These are phyloP conservation scores for Thozetella sp. DNA, from an alignment of 495 filamentous ascomycete genomes.

Conservation along the genomic window DNA sequence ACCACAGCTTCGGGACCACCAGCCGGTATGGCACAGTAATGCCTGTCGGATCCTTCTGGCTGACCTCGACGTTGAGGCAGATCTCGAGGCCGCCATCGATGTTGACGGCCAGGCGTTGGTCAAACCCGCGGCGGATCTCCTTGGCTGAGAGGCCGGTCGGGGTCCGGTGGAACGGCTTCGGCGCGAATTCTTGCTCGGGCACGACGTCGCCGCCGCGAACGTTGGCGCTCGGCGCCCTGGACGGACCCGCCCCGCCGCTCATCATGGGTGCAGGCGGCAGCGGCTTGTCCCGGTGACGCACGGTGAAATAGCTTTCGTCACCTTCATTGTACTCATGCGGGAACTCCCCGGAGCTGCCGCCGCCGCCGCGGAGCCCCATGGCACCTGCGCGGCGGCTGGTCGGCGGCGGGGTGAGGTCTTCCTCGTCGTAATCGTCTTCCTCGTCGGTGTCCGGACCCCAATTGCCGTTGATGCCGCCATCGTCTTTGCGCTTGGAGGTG, in stretches of 20 bases:
- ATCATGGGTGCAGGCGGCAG: slow-evolving; percentile 17
- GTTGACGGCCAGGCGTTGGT: slow-evolving; percentile 48
- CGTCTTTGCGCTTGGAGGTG: slow-evolving; percentile 44
- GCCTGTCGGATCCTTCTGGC: slow-evolving; percentile 81
- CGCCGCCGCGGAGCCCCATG: slow-evolving; percentile 35
- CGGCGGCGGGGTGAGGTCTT: slow-evolving; percentile 9
- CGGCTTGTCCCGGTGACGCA: slow-evolving; percentile 23
- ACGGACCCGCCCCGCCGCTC: slow-evolving; percentile 12
- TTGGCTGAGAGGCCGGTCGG: slow-evolving; percentile 71
- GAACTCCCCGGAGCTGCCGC: slow-evolving; percentile 23
- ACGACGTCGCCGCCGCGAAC: slow-evolving; percentile 10
- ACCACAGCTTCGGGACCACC: slow-evolving; percentile 76
- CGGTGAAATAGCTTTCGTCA: slow-evolving; percentile 45
- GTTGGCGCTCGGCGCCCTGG: slow-evolving; percentile 5
- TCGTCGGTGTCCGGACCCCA: slow-evolving; percentile 42
- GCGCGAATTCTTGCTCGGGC: slow-evolving; percentile 15
- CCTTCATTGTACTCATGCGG: slow-evolving; percentile 34
- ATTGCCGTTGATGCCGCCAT: slow-evolving; percentile 52
- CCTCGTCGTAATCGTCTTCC: slow-evolving; percentile 24
- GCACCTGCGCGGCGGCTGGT: slow-evolving; percentile 5
- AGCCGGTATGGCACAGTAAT: slow-evolving; percentile 85
- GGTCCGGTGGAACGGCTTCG: slow-evolving; percentile 66
- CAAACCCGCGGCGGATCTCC: slow-evolving; percentile 41
- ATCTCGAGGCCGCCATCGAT: slow-evolving; percentile 82
- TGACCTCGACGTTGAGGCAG: slow-evolving; percentile 83